phyloP scores from a whole-genome alignment of 169 alveolate species.

The Eimeria necatrix region DNA sequence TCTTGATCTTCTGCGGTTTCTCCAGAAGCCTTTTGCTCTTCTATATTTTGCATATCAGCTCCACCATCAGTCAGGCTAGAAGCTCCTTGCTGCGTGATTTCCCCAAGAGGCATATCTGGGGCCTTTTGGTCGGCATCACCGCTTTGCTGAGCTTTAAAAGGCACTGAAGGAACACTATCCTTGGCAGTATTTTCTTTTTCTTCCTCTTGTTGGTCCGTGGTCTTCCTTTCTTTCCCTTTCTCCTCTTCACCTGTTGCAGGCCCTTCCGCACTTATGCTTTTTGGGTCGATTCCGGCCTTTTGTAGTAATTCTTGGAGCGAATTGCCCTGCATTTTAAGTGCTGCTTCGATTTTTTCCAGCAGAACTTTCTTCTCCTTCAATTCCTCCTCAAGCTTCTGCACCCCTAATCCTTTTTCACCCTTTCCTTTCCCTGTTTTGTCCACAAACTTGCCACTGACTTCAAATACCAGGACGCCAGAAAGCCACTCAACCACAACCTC shows the following conservation, averaged over 20 bases:
- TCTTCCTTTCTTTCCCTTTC: not conserved
- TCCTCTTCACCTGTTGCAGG: not conserved
- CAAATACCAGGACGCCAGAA: constrained; percentile 76
- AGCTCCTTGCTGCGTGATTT: not conserved
- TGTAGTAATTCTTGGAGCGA: constrained; percentile 35
- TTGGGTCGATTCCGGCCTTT: constrained; percentile 7
- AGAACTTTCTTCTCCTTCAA: constrained; percentile 22
- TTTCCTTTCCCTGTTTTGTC: constrained; percentile 59
- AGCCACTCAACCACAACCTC: constrained; percentile 75
- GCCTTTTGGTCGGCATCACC: not conserved
- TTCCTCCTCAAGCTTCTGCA: constrained; percentile 25
- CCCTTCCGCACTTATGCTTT: not conserved
- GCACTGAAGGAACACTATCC: not conserved
- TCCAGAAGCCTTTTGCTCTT: not conserved
- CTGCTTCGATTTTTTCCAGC: constrained; percentile 56
- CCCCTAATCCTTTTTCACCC: constrained; percentile 18
- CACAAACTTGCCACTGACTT: constrained; percentile 75
- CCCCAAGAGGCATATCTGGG: not conserved
- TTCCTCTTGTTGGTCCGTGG: not conserved
- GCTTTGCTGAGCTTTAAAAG: not conserved
- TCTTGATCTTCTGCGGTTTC: not conserved
- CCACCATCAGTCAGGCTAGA: not conserved
- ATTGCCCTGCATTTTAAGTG: constrained; percentile 66
- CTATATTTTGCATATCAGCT: not conserved
- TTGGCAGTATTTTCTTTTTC: not conserved